A percentile compares a stretch with the other conserved stretches of the same genome.
These are phyloP conservation scores for Fusarium oligoseptatum DNA, from an alignment of 2,329 filamentous ascomycete genomes.

Conservation along the genomic window DNA sequence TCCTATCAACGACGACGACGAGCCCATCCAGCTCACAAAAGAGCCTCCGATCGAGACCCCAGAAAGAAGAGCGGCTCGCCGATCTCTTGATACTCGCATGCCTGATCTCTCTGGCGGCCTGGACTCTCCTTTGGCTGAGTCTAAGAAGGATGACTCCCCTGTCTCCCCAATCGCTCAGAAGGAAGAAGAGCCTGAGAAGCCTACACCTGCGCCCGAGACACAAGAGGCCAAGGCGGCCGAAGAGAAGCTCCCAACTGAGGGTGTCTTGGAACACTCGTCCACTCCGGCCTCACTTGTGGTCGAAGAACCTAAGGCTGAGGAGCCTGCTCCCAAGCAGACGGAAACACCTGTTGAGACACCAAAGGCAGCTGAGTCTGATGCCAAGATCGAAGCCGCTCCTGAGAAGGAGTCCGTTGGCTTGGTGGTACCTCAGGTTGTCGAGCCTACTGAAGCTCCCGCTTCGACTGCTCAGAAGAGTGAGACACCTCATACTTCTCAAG, in stretches of 20 bases:
- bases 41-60: constrained; percentile 23
- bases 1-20: constrained; percentile 38
- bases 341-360: constrained; percentile 5
- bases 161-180: not conserved
- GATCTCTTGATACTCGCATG: constrained; percentile 38
- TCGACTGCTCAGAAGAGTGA: constrained; percentile 9
- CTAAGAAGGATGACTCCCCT: not conserved
- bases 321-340: not conserved
- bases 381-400: not conserved
- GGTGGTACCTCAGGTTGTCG: not conserved
- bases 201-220: not conserved
- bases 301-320: not conserved
- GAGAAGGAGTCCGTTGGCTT: not conserved
- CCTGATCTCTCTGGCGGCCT: constrained; percentile 34
- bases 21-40: constrained; percentile 40
- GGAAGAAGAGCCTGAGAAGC: constrained; percentile 8
- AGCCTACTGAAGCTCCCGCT: not conserved
- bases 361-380: not conserved
- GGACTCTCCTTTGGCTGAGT: not conserved
- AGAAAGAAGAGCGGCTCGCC: constrained; percentile 19
- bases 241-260: constrained; percentile 7
- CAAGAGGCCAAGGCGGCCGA: not conserved
- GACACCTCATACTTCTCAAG: constrained; percentile 15
- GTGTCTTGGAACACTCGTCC: not conserved
- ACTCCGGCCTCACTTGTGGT: not conserved